A percentile compares a stretch with the other conserved stretches of the same genome.
These are phyloP conservation scores for Fusarium acutatum DNA, from an alignment of 2,329 filamentous ascomycete species.

Conservation along the genomic window DNA sequence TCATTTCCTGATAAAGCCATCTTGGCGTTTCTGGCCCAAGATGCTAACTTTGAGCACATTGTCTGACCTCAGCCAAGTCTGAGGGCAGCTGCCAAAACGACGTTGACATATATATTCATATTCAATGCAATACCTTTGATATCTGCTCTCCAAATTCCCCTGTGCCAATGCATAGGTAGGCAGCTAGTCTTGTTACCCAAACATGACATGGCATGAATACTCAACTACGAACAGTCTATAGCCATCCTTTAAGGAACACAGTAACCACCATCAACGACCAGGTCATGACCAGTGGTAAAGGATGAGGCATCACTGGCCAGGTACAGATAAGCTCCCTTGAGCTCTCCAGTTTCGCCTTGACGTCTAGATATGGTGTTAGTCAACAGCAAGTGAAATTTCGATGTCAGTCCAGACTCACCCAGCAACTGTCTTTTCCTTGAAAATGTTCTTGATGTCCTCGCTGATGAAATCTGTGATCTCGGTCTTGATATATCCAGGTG, in stretches of 20 bases:
- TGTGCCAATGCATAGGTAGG: background rate
- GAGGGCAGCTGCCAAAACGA: background rate
- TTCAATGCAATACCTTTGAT: background rate
- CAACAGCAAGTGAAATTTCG: background rate
- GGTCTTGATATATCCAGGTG: slow-evolving; percentile 79
- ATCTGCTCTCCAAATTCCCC: background rate
- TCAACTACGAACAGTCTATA: background rate
- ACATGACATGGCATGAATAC: background rate
- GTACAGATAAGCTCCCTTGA: slow-evolving; percentile 86
- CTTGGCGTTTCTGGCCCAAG: background rate
- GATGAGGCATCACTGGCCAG: slow-evolving; percentile 83
- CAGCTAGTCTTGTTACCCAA: background rate
- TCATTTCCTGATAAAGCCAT: background rate
- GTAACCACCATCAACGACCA: slow-evolving; percentile 82
- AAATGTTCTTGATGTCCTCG: slow-evolving; percentile 73
- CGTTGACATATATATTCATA: background rate
- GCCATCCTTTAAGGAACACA: slow-evolving; percentile 53
- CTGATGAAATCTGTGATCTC: slow-evolving; percentile 74
- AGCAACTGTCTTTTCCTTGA: slow-evolving; percentile 84
- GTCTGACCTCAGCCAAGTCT: background rate
- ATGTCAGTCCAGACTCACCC: slow-evolving; percentile 56
- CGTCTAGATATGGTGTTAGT: slow-evolving; percentile 55
- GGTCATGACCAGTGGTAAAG: slow-evolving; percentile 79
- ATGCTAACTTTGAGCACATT: background rate
- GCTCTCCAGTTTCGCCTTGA: slow-evolving; percentile 75